A percentile compares a stretch with the other conserved stretches of the same genome.
Evolutionary conservation across 306 rosid species (phyloP).

Genomic region (Vigna hirtella): DNA sequence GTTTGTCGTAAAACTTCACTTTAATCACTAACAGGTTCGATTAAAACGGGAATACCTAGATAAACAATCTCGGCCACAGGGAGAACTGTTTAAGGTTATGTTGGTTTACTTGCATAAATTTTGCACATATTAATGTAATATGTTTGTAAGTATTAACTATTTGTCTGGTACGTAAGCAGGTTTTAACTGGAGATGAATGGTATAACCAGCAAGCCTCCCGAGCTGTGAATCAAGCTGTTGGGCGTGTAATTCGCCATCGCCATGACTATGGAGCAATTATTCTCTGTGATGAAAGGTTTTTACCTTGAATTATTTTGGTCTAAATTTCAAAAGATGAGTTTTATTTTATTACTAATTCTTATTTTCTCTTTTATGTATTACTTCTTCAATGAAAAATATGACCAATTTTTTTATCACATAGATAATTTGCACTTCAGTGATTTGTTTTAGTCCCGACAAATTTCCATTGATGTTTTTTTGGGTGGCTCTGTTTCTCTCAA

Average conservation of each 20-base stretch:
- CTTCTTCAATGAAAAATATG: constrained; percentile 24
- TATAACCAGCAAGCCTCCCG: constrained; percentile 94
- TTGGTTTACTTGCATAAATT: constrained; percentile 33
- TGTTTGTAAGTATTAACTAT: constrained; percentile 12
- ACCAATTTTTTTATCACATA: constrained; percentile 1
- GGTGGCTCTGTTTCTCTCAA: constrained; percentile 10
- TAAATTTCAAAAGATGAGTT: constrained; percentile 27
- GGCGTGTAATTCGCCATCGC: constrained; percentile 98
- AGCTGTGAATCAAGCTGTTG: constrained; percentile 98
- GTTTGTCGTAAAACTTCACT: constrained; percentile 32
- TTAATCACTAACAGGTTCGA: constrained; percentile 71
- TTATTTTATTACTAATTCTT: neutral
- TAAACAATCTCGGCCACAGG: constrained; percentile 61
- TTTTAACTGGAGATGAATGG: constrained; percentile 91
- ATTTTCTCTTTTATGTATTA: neutral
- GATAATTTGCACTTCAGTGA: constrained; percentile 25
- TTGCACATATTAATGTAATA: neutral
- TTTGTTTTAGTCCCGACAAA: constrained; percentile 32
- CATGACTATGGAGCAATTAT: constrained; percentile 97
- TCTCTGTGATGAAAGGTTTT: constrained; percentile 89
- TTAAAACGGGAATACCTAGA: constrained; percentile 90
- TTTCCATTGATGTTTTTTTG: constrained; percentile 10
- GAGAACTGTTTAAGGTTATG: constrained; percentile 61
- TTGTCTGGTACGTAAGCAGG: constrained; percentile 46
- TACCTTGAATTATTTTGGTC: constrained; percentile 32